Evolutionary conservation across 495 filamentous ascomycete species (phyloP).

Genomic region (Beverwykella pulmonaria): DNA sequence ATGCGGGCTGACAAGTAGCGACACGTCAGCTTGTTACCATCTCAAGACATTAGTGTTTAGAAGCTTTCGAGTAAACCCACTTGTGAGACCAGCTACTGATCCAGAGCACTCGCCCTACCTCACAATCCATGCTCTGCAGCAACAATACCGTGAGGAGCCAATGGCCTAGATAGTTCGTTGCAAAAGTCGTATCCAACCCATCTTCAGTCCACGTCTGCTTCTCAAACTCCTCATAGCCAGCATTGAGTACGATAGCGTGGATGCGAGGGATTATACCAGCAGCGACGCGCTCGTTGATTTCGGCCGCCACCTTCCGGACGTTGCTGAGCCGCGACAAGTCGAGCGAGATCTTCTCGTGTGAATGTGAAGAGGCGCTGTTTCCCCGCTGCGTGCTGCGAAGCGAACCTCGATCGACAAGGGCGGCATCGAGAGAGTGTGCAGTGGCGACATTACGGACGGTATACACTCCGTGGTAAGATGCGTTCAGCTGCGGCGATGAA

Average conservation of each 20-base stretch:
- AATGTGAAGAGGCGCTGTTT: neutral
- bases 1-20: no score
- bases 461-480: slow-evolving; percentile 5
- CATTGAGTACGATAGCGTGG: slow-evolving; percentile 11
- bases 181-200: slow-evolving; percentile 12
- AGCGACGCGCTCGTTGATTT: slow-evolving; percentile 6
- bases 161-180: slow-evolving; percentile 14
- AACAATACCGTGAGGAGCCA: slow-evolving; percentile 15
- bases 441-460: neutral
- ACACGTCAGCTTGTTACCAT: no score
- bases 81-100: slow-evolving; percentile 10
- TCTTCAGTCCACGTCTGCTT: slow-evolving; percentile 16
- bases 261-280: slow-evolving; percentile 10
- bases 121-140: slow-evolving; percentile 19
- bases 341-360: slow-evolving; percentile 10
- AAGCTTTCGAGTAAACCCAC: slow-evolving; percentile 7
- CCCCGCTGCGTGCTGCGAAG: no score
- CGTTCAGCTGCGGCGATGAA: neutral
- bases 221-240: slow-evolving; percentile 13
- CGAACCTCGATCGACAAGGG: no score
- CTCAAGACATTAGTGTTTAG: no score
- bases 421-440: neutral
- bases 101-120: slow-evolving; percentile 5
- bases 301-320: slow-evolving; percentile 6
- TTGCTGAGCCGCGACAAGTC: slow-evolving; percentile 5